Evolutionary conservation across 345 rosid genomes (phyloP).

Genomic region (Ceriops zippeliana): DNA sequence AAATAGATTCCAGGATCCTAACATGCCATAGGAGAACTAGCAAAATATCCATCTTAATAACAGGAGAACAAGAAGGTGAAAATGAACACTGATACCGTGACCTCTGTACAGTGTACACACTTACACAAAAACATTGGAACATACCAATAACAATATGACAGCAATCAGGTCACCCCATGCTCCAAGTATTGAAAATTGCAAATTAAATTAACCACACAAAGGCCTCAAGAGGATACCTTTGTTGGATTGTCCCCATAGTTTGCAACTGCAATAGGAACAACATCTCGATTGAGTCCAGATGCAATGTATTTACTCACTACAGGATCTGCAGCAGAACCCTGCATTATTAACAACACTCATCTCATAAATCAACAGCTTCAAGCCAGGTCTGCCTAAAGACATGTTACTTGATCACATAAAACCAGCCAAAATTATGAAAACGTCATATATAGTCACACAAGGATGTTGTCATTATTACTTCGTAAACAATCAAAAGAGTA

Average conservation of each 20-base stretch:
- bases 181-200: neutral
- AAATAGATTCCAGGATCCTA: too few relatives aligned
- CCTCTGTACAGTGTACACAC: neutral
- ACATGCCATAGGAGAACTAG: neutral
- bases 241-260: slow-evolving; percentile 84
- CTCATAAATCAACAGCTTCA: neutral
- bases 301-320: slow-evolving; percentile 63
- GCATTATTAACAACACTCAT: slow-evolving; percentile 20
- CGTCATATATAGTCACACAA: too few relatives aligned
- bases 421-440: too few relatives aligned
- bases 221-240: slow-evolving; percentile 41
- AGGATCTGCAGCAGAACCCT: slow-evolving; percentile 59
- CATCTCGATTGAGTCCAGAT: slow-evolving; percentile 61
- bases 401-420: too few relatives aligned
- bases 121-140: neutral
- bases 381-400: too few relatives aligned
- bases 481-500: too few relatives aligned
- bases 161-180: neutral
- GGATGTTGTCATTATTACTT: too few relatives aligned
- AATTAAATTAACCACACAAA: neutral
- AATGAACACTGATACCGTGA: neutral
- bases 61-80: too few relatives aligned
- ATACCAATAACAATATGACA: neutral
- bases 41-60: neutral
- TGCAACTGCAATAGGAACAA: slow-evolving; percentile 67